Evolutionary conservation across 2,329 filamentous ascomycete genomes (phyloP).

Genomic region (Alternaria postmessia): DNA sequence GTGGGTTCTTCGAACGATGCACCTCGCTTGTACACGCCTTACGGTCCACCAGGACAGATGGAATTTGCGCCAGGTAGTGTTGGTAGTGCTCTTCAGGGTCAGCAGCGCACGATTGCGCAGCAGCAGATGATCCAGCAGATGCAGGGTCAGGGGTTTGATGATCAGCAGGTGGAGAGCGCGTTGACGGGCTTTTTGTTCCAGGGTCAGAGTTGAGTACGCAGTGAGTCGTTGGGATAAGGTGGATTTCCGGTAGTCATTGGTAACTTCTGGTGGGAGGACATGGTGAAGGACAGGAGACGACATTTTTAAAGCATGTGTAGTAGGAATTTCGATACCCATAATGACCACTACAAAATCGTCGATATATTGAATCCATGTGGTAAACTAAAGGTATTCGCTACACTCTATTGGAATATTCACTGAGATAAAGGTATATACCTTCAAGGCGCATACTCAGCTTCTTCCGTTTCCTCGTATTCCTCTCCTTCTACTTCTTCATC

Average conservation of each 20-base stretch:
- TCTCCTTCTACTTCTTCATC: constrained; percentile 8
- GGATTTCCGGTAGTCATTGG: background rate
- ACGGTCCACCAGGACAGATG: background rate
- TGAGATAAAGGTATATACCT: background rate
- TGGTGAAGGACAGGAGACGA: background rate
- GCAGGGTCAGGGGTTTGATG: constrained; percentile 26
- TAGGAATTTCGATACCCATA: background rate
- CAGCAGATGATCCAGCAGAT: constrained; percentile 23
- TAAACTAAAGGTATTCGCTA: background rate
- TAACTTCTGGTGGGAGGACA: background rate
- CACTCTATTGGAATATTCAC: background rate
- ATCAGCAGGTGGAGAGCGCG: constrained; percentile 38
- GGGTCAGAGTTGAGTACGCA: constrained; percentile 4
- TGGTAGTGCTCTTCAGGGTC: constrained; percentile 8
- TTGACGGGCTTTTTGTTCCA: constrained; percentile 39
- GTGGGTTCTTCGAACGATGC: background rate
- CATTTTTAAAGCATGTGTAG: background rate
- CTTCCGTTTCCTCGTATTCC: background rate
- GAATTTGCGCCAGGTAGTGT: constrained; percentile 11
- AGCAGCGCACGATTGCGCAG: constrained; percentile 1
- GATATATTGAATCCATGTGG: background rate
- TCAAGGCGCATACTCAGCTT: background rate
- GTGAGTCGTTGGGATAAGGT: background rate
- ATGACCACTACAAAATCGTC: background rate
- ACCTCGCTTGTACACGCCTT: background rate